phyloP scores from a whole-genome alignment of 2,329 filamentous ascomycete species.

The Penicillium thymicola region DNA sequence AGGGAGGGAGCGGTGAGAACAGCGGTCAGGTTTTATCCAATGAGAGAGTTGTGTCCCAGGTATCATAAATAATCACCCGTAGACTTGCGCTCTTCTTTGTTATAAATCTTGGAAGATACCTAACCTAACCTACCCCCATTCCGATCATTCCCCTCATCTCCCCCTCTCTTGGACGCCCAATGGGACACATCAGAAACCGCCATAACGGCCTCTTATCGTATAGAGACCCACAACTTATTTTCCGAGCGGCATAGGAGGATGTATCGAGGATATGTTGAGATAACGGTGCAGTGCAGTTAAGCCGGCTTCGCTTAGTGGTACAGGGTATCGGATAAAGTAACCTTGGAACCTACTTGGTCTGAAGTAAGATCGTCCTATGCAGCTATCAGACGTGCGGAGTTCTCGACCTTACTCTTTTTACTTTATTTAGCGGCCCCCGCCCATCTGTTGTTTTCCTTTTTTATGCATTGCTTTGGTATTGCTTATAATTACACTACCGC shows the following conservation, averaged over 20 bases:
- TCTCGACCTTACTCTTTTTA: neutral
- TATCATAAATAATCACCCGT: too few species aligned
- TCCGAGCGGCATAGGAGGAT: neutral
- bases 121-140: neutral
- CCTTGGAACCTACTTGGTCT: neutral
- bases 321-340: neutral
- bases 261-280: neutral
- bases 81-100: neutral
- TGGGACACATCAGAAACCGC: neutral
- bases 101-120: neutral
- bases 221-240: neutral
- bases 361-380: neutral
- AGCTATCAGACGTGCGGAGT: neutral
- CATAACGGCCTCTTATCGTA: neutral
- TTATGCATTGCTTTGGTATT: neutral
- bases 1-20: too few species aligned
- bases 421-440: neutral
- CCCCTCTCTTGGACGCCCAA: neutral
- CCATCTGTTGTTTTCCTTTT: neutral
- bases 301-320: neutral
- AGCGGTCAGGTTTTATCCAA: too few species aligned
- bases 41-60: too few species aligned
- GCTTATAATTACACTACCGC: neutral
- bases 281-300: neutral
- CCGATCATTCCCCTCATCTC: neutral